Percentiles rank a stretch among this genome's conserved stretches.
Evolutionary conservation across 129 eudicot species (phyloP).

Genomic region (Saposhnikovia divaricata): DNA sequence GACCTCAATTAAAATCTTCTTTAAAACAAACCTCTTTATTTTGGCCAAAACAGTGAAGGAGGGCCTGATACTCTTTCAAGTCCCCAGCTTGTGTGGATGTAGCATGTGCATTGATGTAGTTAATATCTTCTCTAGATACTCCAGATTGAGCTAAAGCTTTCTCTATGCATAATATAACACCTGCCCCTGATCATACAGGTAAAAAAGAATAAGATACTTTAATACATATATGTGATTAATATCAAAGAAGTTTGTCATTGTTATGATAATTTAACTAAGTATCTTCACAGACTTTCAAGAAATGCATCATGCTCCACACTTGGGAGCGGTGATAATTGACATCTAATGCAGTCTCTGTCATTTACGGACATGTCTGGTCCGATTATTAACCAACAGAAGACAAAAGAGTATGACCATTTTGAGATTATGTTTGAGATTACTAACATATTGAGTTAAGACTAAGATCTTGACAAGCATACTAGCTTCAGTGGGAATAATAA

Average conservation of each 20-base stretch:
- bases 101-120: slow-evolving; percentile 95
- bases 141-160: slow-evolving; percentile 93
- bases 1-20: neutral
- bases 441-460: too few species aligned
- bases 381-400: neutral
- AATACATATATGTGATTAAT: neutral
- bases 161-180: slow-evolving; percentile 80
- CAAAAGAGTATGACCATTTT: neutral
- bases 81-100: slow-evolving; percentile 96
- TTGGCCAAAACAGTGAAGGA: slow-evolving; percentile 81
- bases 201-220: neutral
- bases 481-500: too few species aligned
- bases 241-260: neutral
- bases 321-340: neutral
- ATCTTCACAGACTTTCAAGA: neutral
- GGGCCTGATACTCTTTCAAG: slow-evolving; percentile 80
- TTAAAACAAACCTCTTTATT: slow-evolving; percentile 55
- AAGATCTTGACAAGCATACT: too few species aligned
- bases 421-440: neutral
- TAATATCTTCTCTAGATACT: slow-evolving; percentile 82
- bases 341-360: neutral
- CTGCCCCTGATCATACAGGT: slow-evolving; percentile 48
- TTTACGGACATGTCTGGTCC: neutral
- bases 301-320: neutral
- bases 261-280: too few species aligned